Evolutionary conservation across 441 rosid species (phyloP).

Genomic region (Viola pubescens): DNA sequence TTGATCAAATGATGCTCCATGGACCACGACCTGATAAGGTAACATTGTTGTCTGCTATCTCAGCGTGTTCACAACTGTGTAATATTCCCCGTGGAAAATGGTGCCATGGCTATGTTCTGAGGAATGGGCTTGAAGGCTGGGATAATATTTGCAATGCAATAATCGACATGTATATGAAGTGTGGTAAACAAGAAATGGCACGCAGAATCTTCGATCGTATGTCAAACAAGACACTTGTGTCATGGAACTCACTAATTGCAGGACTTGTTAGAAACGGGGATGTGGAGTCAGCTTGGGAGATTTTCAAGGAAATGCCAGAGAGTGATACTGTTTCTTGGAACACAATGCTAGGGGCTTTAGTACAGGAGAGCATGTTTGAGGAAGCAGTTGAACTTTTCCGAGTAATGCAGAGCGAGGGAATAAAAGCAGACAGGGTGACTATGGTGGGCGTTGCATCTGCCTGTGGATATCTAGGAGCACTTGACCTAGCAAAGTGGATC

Average conservation of each 20-base stretch:
- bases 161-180: constrained; percentile 72
- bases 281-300: constrained; percentile 42
- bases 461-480: constrained; percentile 65
- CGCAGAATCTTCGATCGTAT: constrained; percentile 35
- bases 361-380: constrained; percentile 46
- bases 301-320: constrained; percentile 48
- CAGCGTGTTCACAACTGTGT: constrained; percentile 47
- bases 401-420: constrained; percentile 40
- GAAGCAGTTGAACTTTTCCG: constrained; percentile 51
- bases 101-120: constrained; percentile 57
- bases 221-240: constrained; percentile 47
- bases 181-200: constrained; percentile 42
- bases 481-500: constrained; percentile 55
- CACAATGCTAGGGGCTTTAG: constrained; percentile 68
- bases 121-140: constrained; percentile 51
- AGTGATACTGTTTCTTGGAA: constrained; percentile 75
- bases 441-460: constrained; percentile 55
- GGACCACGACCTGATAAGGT: constrained; percentile 50
- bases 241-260: constrained; percentile 60
- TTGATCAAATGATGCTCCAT: constrained; percentile 34
- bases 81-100: constrained; percentile 35
- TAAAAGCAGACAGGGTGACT: constrained; percentile 59
- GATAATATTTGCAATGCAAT: constrained; percentile 46
- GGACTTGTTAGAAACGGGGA: constrained; percentile 48
- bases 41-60: constrained; percentile 46